phyloP scores from a whole-genome alignment of 768 basidiomycete species.

The Postia placenta region DNA sequence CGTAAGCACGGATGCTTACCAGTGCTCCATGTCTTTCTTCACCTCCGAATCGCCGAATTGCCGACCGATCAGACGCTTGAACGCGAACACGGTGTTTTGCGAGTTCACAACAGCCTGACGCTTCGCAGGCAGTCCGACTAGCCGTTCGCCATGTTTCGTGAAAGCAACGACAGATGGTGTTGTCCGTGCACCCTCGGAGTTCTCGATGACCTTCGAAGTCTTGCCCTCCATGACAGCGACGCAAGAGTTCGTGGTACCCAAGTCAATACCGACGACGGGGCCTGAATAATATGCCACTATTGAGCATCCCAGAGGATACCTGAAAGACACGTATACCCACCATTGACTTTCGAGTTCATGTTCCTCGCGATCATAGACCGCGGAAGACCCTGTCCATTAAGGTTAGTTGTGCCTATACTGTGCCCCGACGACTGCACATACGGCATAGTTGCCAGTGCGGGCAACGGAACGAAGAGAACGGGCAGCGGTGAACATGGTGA shows the following conservation, averaged over 20 bases:
- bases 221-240: slow-evolving; percentile 96
- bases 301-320: neutral
- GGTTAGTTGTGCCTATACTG: neutral
- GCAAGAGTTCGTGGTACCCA: slow-evolving; percentile 91
- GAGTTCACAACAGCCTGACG: slow-evolving; percentile 97
- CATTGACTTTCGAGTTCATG: slow-evolving; percentile 94
- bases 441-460: slow-evolving; percentile 62
- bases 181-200: slow-evolving; percentile 94
- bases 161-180: slow-evolving; percentile 99
- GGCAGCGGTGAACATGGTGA: slow-evolving; percentile 67
- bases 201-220: slow-evolving; percentile 92
- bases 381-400: slow-evolving; percentile 46
- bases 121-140: slow-evolving; percentile 94
- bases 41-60: slow-evolving; percentile 93
- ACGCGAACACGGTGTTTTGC: slow-evolving; percentile 87
- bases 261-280: slow-evolving; percentile 93
- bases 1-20: slow-evolving; percentile 36
- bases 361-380: slow-evolving; percentile 78
- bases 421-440: slow-evolving; percentile 23
- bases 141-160: slow-evolving; percentile 95
- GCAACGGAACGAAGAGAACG: slow-evolving; percentile 57
- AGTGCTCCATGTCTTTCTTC: slow-evolving; percentile 81
- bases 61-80: slow-evolving; percentile 93
- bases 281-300: slow-evolving; percentile 32
- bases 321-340: slow-evolving; percentile 33